Conservation (phyloP, 1,284 basidiomycete species). For the Phylloporus sp. region DNA sequence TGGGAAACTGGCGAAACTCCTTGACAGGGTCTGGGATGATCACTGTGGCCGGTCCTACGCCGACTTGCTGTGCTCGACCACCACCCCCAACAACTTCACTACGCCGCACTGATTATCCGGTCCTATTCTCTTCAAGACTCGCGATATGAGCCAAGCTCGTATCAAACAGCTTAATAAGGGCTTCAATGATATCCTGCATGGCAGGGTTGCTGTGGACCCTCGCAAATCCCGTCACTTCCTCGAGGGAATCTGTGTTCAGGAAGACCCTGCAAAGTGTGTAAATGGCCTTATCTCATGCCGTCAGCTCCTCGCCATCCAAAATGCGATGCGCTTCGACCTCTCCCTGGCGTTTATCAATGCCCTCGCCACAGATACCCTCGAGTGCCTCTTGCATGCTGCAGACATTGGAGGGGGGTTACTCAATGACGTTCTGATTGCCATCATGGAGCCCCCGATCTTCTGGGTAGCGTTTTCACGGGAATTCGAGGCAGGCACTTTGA, state of each 20-base stretch:
- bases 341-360: slow-evolving; percentile 55
- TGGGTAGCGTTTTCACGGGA: slow-evolving; percentile 53
- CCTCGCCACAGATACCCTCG: slow-evolving; percentile 46
- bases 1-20: no score
- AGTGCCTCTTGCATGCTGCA: slow-evolving; percentile 52
- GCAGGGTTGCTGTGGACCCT: slow-evolving; percentile 28
- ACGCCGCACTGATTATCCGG: no score
- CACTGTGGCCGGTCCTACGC: no score
- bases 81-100: no score
- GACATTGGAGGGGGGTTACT: slow-evolving; percentile 54
- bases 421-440: slow-evolving; percentile 48
- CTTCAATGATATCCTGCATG: slow-evolving; percentile 37
- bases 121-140: not conserved
- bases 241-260: slow-evolving; percentile 54
- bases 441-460: slow-evolving; percentile 66
- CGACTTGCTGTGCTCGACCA: slow-evolving; percentile 10
- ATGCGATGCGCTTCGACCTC: slow-evolving; percentile 55
- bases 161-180: slow-evolving; percentile 31
- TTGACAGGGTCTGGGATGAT: not conserved
- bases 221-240: slow-evolving; percentile 47
- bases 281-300: slow-evolving; percentile 50
- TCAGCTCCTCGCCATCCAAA: slow-evolving; percentile 48
- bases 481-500: slow-evolving; percentile 48
- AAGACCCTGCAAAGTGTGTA: slow-evolving; percentile 51
- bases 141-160: slow-evolving; percentile 29